Evolutionary conservation across 139 green algal genomes (phyloP).

Genomic region (Volvox africanus): DNA sequence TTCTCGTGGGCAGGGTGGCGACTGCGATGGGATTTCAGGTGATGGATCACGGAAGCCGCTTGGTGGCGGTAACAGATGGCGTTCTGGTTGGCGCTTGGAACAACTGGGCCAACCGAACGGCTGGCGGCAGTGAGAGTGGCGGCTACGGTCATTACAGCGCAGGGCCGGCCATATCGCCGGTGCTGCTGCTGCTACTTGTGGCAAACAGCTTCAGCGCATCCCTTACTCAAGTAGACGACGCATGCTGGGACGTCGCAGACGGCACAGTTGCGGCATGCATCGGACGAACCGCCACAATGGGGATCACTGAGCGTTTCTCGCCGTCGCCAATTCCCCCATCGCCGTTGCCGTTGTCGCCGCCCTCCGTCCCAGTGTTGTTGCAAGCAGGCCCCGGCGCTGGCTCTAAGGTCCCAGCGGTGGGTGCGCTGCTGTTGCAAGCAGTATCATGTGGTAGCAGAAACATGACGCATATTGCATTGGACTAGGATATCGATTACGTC

Average conservation of each 20-base stretch:
- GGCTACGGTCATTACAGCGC: not conserved
- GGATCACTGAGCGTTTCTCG: not conserved
- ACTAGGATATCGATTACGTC: too few relatives aligned
- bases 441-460: too few relatives aligned
- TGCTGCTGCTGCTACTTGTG: slow-evolving; percentile 6
- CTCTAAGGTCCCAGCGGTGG: not conserved
- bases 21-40: not conserved
- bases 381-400: not conserved
- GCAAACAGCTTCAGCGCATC: slow-evolving; percentile 1
- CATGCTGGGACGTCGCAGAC: not conserved
- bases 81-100: not conserved
- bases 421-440: too few relatives aligned
- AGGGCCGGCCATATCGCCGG: not conserved
- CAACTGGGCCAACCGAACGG: not conserved
- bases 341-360: not conserved
- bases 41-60: not conserved
- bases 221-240: not conserved
- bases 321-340: not conserved
- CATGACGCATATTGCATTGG: too few relatives aligned
- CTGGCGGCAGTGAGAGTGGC: not conserved
- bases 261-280: not conserved
- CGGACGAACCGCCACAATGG: not conserved
- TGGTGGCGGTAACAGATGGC: not conserved
- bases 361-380: not conserved
- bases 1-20: not conserved